These are phyloP conservation scores for Cystoderma amianthinum DNA, from an alignment of 768 basidiomycete species.

Conservation along the genomic window DNA sequence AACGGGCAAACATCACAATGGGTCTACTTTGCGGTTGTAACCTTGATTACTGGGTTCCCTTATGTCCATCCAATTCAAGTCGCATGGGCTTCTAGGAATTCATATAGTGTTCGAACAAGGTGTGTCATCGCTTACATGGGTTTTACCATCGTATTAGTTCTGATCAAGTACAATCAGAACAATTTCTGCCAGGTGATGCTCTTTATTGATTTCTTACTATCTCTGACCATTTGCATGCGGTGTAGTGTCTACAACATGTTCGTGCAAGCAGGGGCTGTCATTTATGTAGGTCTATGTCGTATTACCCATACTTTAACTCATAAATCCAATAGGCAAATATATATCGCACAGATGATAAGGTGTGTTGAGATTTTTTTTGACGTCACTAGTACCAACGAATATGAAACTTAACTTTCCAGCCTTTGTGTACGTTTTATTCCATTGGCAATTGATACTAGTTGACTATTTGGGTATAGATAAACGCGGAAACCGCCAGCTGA, in stretches of 20 bases:
- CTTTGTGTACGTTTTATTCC: constrained; percentile 23
- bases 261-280: constrained; percentile 49
- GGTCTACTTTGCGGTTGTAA: constrained; percentile 48
- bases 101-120: constrained; percentile 50
- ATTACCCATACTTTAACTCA: background rate
- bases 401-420: constrained; percentile 8
- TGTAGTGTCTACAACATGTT: constrained; percentile 53
- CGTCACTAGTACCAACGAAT: background rate
- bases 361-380: constrained; percentile 7
- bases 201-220: background rate
- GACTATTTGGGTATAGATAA: constrained; percentile 30
- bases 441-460: background rate
- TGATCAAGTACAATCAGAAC: constrained; percentile 17
- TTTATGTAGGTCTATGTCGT: constrained; percentile 26
- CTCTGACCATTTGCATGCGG: background rate
- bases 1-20: constrained; percentile 40
- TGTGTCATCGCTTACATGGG: constrained; percentile 19
- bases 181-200: constrained; percentile 26
- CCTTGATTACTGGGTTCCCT: constrained; percentile 52
- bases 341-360: constrained; percentile 45
- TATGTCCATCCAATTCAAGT: constrained; percentile 42
- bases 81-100: constrained; percentile 55
- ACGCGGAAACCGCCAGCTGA: constrained; percentile 49
- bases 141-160: background rate
- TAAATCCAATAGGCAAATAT: constrained; percentile 36